Conservation (phyloP, 2,329 filamentous ascomycete species). For the Tolypocladium ovalisporum region DNA sequence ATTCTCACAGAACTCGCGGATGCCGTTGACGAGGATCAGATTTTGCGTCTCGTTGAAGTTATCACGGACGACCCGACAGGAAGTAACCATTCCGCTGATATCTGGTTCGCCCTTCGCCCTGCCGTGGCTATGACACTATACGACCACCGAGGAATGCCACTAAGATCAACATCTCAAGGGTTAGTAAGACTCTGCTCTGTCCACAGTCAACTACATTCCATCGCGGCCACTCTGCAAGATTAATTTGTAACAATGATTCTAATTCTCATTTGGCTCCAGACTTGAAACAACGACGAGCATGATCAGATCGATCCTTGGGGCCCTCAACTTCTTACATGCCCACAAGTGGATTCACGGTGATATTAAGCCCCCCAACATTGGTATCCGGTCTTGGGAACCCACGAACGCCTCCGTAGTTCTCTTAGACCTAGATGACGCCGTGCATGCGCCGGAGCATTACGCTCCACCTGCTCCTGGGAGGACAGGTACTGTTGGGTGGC, state of each 20-base stretch:
- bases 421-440: not conserved
- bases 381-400: not conserved
- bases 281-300: not conserved
- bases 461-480: not conserved
- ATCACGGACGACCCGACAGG: not conserved
- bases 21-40: not conserved
- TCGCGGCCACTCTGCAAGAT: not conserved
- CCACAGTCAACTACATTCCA: not conserved
- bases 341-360: not conserved
- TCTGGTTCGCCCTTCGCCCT: not conserved
- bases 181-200: not conserved
- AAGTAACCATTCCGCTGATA: not conserved
- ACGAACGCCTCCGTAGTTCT: not conserved
- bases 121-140: not conserved
- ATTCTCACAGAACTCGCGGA: not conserved
- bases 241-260: not conserved
- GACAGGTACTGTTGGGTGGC: not conserved
- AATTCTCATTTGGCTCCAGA: not conserved
- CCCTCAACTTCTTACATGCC: not conserved
- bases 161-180: not conserved
- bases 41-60: not conserved
- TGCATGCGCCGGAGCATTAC: not conserved
- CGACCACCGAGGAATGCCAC: not conserved
- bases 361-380: not conserved
- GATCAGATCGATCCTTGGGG: not conserved